phyloP scores from a whole-genome alignment of 768 basidiomycete species.

The Suillus clintonianus region DNA sequence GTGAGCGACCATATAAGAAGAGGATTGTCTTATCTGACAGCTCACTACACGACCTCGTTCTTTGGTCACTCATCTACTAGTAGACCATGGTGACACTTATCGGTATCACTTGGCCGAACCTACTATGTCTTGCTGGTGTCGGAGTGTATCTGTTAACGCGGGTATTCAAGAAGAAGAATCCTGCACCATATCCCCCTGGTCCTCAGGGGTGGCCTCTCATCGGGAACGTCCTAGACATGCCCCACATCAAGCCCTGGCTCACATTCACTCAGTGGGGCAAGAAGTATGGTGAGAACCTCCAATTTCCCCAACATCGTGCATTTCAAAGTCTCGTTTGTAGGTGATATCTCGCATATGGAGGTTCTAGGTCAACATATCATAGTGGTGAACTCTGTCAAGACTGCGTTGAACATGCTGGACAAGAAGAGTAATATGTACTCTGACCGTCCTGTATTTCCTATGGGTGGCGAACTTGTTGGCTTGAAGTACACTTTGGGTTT shows the following conservation, averaged over 20 bases:
- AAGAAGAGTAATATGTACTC: conserved; percentile 68
- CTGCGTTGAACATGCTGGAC: conserved; percentile 62
- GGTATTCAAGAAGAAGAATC: conserved; percentile 18
- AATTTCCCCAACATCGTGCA: neutral
- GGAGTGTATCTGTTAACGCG: conserved; percentile 30
- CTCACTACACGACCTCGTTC: neutral
- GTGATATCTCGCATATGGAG: conserved; percentile 61
- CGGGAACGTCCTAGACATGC: conserved; percentile 53
- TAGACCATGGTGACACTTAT: conserved; percentile 9
- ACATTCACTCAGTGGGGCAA: conserved; percentile 46
- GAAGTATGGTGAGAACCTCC: conserved; percentile 38
- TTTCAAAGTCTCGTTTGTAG: conserved; percentile 28
- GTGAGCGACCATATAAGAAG: no score
- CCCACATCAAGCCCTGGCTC: conserved; percentile 46
- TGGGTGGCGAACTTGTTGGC: conserved; percentile 38
- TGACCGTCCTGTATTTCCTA: conserved; percentile 54
- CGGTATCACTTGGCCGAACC: conserved; percentile 30
- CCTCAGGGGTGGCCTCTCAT: conserved; percentile 45
- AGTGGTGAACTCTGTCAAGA: conserved; percentile 52
- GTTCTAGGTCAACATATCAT: conserved; percentile 61
- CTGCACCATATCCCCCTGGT: conserved; percentile 44
- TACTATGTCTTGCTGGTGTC: conserved; percentile 31
- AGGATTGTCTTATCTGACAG: neutral
- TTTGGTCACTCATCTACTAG: neutral
- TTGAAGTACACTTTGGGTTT: conserved; percentile 36